Conservation (phyloP, 805 yeast genomes). For the Zygoascus biomembranicola region DNA sequence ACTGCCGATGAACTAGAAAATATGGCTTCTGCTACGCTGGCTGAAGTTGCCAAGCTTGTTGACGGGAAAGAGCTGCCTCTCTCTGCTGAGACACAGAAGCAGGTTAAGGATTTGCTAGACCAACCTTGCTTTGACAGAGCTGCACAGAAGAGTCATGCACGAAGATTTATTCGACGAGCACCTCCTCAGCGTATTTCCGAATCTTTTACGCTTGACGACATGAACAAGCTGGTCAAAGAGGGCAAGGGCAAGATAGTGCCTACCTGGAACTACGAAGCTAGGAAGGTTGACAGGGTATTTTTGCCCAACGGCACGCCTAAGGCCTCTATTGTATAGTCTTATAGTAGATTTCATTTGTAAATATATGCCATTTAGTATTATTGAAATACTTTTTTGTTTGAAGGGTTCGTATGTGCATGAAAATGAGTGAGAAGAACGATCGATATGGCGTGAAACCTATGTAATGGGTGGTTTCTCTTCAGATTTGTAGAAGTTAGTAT, state of each 20-base stretch:
- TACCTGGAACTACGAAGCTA: conserved; percentile 52
- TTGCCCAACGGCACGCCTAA: conserved; percentile 22
- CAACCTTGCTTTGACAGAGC: conserved; percentile 16
- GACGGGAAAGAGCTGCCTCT: conserved; percentile 3
- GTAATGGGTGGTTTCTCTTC: no score
- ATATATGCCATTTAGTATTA: neutral
- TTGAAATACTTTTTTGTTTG: no score
- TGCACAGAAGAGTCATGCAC: conserved; percentile 19
- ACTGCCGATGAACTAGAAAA: conserved; percentile 28
- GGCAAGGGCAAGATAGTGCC: conserved; percentile 44
- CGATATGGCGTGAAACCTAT: no score
- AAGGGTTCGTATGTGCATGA: no score
- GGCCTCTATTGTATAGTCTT: conserved; percentile 16
- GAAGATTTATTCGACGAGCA: conserved; percentile 47
- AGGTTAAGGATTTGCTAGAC: conserved; percentile 38
- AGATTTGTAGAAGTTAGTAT: neutral
- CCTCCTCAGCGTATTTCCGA: conserved; percentile 43
- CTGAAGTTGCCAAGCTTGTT: conserved; percentile 9
- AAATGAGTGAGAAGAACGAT: no score
- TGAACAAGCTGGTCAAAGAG: conserved; percentile 32
- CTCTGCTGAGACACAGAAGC: conserved; percentile 28
- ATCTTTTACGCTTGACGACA: conserved; percentile 20
- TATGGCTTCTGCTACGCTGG: conserved; percentile 22
- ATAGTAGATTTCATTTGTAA: neutral
- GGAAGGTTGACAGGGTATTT: conserved; percentile 42